Conservation (phyloP, 1,284 basidiomycete species). For the Ceratobasidium sp. region DNA sequence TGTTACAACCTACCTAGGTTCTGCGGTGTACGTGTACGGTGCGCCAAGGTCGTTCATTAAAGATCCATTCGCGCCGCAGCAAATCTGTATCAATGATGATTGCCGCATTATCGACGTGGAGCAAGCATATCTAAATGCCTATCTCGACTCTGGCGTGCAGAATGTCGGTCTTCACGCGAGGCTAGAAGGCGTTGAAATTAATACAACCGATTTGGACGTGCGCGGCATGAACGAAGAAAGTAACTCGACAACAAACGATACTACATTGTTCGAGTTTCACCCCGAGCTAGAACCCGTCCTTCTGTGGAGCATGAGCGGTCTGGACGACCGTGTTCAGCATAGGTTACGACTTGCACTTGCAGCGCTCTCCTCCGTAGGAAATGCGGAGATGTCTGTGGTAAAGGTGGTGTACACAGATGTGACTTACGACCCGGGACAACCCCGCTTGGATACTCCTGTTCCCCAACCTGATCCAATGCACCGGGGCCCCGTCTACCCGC, state of each 20-base stretch:
- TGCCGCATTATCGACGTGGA: constrained; percentile 4
- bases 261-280: too few species aligned
- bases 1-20: constrained; percentile 2
- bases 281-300: constrained; percentile 3
- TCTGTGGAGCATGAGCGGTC: neutral
- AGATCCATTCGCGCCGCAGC: constrained; percentile 1
- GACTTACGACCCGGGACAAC: neutral
- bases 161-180: too few species aligned
- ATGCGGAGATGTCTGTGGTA: neutral
- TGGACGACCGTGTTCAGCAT: neutral
- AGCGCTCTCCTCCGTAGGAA: neutral
- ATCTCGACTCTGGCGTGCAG: too few species aligned
- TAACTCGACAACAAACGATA: too few species aligned
- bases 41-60: neutral
- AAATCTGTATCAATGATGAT: neutral
- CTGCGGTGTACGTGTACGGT: constrained; percentile 2
- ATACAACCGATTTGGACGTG: too few species aligned
- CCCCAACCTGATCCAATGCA: neutral
- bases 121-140: too few species aligned
- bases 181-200: too few species aligned
- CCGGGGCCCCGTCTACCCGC: neutral
- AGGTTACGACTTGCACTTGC: constrained; percentile 6
- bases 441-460: neutral
- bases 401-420: neutral
- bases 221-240: too few species aligned